phyloP scores from a whole-genome alignment of 202 grass and related monocot genomes.

The Panicum virgatum region DNA sequence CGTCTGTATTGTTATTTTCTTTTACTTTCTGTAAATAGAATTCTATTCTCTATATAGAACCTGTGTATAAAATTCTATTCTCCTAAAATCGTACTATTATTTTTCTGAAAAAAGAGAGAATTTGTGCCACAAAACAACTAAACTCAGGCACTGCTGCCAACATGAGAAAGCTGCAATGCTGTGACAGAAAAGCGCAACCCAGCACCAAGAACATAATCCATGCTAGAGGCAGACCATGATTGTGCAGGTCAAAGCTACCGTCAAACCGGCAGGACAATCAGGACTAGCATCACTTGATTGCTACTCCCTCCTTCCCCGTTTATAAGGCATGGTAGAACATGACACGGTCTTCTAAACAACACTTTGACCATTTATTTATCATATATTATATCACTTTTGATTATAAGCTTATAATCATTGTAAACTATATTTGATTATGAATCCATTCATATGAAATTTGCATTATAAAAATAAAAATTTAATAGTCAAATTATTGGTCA shows the following conservation, averaged over 20 bases:
- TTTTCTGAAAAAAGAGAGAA: background rate
- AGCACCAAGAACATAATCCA: constrained; percentile 3
- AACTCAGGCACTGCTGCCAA: background rate
- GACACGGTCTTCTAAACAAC: no score
- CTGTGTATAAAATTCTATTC: background rate
- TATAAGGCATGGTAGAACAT: no score
- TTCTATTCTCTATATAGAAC: background rate
- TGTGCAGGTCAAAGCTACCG: constrained; percentile 15
- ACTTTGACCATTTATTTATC: no score
- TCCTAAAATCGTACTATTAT: background rate
- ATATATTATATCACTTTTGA: no score
- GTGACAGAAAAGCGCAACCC: background rate
- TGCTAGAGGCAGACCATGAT: constrained; percentile 9
- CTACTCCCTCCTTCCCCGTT: no score
- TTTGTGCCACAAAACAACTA: background rate
- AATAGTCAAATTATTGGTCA: no score
- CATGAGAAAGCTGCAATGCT: constrained; percentile 18
- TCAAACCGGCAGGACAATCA: background rate
- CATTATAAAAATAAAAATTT: no score
- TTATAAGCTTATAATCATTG: no score
- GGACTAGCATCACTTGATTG: background rate
- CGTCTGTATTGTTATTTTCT: background rate
- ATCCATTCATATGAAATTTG: no score
- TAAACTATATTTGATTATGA: no score
- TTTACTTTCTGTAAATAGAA: background rate